Percentiles rank a stretch among this genome's conserved stretches.
Evolutionary conservation across 371 early-diverging fungal genomes (phyloP).

Genomic region (Mucor ambiguus): DNA sequence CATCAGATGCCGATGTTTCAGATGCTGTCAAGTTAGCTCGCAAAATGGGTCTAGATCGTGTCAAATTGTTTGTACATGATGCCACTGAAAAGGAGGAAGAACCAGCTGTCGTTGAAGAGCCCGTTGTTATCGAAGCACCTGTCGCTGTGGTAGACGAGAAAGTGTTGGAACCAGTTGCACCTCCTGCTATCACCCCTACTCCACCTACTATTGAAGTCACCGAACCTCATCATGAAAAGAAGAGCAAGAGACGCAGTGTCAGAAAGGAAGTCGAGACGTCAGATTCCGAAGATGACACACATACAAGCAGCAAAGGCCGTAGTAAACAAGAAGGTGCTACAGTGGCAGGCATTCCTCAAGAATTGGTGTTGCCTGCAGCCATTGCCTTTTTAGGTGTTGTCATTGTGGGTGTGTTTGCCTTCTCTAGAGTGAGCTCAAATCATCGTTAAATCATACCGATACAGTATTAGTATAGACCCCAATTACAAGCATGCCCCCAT

Average conservation of each 20-base stretch:
- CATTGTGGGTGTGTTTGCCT: slow-evolving; percentile 62
- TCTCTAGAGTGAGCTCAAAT: slow-evolving; percentile 37
- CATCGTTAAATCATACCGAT: slow-evolving; percentile 18
- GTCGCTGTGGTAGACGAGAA: slow-evolving; percentile 6
- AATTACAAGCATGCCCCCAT: background rate
- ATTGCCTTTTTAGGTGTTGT: slow-evolving; percentile 61
- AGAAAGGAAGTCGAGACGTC: slow-evolving; percentile 10
- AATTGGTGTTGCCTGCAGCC: slow-evolving; percentile 63
- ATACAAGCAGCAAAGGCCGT: background rate
- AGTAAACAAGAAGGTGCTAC: slow-evolving; percentile 10
- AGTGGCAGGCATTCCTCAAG: slow-evolving; percentile 49
- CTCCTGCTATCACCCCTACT: background rate
- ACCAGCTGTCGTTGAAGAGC: background rate
- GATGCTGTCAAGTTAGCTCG: slow-evolving; percentile 85
- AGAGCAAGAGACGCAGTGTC: slow-evolving; percentile 13
- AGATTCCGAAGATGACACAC: slow-evolving; percentile 13
- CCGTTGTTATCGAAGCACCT: slow-evolving; percentile 1
- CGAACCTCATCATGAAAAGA: slow-evolving; percentile 7
- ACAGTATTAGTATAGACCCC: background rate
- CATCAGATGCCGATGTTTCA: slow-evolving; percentile 74
- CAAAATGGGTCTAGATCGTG: slow-evolving; percentile 74
- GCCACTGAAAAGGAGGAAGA: slow-evolving; percentile 13
- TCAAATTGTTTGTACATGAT: slow-evolving; percentile 73
- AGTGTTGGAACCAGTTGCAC: background rate
- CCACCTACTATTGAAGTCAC: slow-evolving; percentile 6